Evolutionary conservation across 345 rosid genomes (phyloP).

Genomic region (Eucalyptus urophylla): DNA sequence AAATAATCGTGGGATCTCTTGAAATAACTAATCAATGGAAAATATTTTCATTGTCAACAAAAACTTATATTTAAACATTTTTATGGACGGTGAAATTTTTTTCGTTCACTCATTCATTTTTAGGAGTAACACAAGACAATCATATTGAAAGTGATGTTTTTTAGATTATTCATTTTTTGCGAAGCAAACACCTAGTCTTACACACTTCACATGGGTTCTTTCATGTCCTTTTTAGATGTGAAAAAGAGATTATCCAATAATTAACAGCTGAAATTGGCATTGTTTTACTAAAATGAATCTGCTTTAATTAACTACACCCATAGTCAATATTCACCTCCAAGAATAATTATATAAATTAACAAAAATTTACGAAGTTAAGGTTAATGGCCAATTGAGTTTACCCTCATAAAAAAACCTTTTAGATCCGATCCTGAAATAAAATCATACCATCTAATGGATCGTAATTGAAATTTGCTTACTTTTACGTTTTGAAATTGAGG

Average conservation of each 20-base stretch:
- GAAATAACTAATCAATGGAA: neutral
- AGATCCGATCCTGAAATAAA: neutral
- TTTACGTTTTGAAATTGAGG: neutral
- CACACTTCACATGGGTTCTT: neutral
- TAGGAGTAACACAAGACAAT: neutral
- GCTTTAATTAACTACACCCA: neutral
- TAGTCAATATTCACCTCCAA: neutral
- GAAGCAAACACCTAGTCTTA: neutral
- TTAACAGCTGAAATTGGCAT: neutral
- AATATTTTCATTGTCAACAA: neutral
- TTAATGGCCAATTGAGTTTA: neutral
- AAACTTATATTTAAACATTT: neutral
- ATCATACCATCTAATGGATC: neutral
- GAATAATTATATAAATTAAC: neutral
- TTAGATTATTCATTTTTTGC: accelerated
- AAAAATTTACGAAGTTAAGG: neutral
- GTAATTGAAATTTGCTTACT: neutral
- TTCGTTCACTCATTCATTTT: neutral
- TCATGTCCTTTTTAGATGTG: neutral
- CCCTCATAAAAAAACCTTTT: neutral
- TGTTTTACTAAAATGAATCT: neutral
- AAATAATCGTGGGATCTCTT: neutral
- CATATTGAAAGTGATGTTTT: neutral
- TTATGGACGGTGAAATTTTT: neutral
- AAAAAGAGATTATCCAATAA: neutral